A percentile compares a stretch with the other conserved stretches of the same genome.
These are phyloP conservation scores for Jamesozyma gamospora DNA, from an alignment of 805 yeast genomes.

Conservation along the genomic window DNA sequence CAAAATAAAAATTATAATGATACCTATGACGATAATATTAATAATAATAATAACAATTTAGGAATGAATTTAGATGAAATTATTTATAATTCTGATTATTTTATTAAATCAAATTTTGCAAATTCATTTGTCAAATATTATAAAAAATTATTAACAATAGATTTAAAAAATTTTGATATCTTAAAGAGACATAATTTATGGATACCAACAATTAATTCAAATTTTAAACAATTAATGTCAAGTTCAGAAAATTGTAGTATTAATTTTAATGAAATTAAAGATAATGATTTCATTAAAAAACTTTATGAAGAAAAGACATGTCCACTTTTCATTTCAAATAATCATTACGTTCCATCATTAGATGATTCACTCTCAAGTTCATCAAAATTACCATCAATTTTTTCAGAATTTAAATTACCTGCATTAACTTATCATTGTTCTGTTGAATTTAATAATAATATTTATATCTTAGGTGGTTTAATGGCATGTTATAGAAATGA, in stretches of 20 bases:
- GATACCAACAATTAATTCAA: conserved; percentile 18
- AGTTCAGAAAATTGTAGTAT: background rate
- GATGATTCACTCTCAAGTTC: conserved; percentile 22
- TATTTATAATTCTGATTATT: background rate
- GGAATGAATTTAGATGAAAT: background rate
- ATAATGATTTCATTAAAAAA: background rate
- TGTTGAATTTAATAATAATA: conserved; percentile 30
- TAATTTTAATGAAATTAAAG: background rate
- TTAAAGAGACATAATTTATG: conserved; percentile 22
- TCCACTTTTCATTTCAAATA: conserved; percentile 20
- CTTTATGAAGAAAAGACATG: conserved; percentile 11
- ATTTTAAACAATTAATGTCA: conserved; percentile 2
- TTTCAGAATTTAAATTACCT: conserved; percentile 35
- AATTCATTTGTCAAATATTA: conserved; percentile 18
- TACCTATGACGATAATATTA: background rate
- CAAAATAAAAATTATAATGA: background rate
- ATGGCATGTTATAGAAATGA: conserved; percentile 20
- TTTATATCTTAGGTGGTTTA: conserved; percentile 40
- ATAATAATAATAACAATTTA: background rate
- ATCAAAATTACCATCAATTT: conserved; percentile 20
- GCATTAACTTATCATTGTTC: conserved; percentile 37
- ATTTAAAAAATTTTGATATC: conserved; percentile 10
- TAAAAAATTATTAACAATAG: conserved; percentile 16
- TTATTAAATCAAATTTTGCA: conserved; percentile 4
- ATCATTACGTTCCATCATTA: conserved; percentile 15